A percentile compares a stretch with the other conserved stretches of the same genome.
These are phyloP conservation scores for Nadsonia starkeyi-henricii DNA, from an alignment of 1,139 yeast species.

Conservation along the genomic window DNA sequence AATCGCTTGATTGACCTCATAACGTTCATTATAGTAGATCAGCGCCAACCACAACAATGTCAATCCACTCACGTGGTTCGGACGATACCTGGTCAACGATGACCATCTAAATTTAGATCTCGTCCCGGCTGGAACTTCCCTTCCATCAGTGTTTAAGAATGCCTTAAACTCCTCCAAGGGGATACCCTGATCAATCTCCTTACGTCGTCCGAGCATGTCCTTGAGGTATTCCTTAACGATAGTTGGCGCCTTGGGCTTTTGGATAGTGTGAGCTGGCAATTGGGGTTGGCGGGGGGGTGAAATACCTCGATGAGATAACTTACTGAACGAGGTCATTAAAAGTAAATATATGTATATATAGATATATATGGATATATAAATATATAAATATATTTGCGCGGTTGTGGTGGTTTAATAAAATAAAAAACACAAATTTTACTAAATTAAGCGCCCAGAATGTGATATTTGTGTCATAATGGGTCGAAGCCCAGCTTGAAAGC, in stretches of 20 bases:
- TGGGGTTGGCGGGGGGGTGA: neutral
- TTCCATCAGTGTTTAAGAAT: neutral
- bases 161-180: too few relatives aligned
- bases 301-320: neutral
- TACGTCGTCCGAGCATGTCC: neutral
- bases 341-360: too few relatives aligned
- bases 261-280: neutral
- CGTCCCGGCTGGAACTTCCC: neutral
- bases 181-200: too few relatives aligned
- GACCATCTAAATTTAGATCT: neutral
- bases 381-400: too few relatives aligned
- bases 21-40: constrained; percentile 49
- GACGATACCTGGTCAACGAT: too few relatives aligned
- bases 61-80: constrained; percentile 10
- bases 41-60: constrained; percentile 33
- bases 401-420: too few relatives aligned
- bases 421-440: too few relatives aligned
- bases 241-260: neutral
- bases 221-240: neutral
- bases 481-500: too few relatives aligned
- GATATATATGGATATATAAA: too few relatives aligned
- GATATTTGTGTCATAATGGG: too few relatives aligned
- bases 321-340: neutral
- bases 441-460: too few relatives aligned
- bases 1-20: constrained; percentile 36